Evolutionary conservation across 495 filamentous ascomycete genomes (phyloP).

Genomic region (Stereocaulon alpinum): DNA sequence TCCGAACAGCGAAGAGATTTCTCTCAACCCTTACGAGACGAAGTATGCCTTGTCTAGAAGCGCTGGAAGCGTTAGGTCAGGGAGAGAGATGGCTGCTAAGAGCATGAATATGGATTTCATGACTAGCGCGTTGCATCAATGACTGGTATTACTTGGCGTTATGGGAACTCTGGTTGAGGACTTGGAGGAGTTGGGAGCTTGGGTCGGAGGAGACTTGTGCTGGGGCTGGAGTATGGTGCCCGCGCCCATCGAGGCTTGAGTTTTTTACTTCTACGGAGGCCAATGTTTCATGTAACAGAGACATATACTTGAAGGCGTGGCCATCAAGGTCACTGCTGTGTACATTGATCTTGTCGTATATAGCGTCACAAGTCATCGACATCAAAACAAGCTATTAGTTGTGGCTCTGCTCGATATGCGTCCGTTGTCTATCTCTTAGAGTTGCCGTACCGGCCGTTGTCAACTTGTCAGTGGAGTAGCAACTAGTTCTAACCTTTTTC

Average conservation of each 20-base stretch:
- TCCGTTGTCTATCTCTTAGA: too few species aligned
- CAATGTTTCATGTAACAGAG: background rate
- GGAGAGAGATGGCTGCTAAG: constrained; percentile 18
- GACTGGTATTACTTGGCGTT: background rate
- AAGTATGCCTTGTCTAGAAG: constrained; percentile 7
- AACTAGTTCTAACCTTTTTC: too few species aligned
- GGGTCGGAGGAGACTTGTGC: background rate
- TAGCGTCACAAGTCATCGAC: background rate
- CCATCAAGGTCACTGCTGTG: background rate
- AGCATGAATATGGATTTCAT: constrained; percentile 23
- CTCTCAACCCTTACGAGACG: constrained; percentile 22
- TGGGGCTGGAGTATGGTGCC: background rate
- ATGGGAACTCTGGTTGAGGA: background rate
- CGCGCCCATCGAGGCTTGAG: constrained; percentile 11
- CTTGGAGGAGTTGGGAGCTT: background rate
- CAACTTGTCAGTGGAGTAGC: too few species aligned
- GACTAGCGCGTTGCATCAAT: constrained; percentile 22
- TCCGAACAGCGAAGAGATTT: constrained; percentile 20
- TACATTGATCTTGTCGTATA: constrained; percentile 2
- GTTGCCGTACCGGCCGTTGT: too few species aligned
- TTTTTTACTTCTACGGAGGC: background rate
- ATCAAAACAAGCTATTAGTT: too few species aligned
- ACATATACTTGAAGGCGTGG: background rate
- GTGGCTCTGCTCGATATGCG: background rate
- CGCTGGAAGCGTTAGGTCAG: constrained; percentile 18